Base-by-base conservation (phyloP, 495 filamentous ascomycete genomes). In the Trichoderma parareesei region DNA sequence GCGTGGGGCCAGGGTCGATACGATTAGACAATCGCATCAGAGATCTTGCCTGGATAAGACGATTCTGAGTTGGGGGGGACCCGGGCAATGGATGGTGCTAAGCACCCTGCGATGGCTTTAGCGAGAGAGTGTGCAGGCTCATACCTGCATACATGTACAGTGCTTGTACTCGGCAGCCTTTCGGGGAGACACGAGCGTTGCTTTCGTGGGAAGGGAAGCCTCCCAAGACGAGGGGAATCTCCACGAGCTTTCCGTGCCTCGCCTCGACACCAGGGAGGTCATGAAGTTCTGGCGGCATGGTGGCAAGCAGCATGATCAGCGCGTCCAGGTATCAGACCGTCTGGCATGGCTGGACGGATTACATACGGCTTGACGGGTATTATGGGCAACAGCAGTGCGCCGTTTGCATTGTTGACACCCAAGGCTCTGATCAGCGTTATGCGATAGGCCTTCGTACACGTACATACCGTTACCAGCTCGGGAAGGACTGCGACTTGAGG, bases 21-120 rank as follows among this genome's bases (percentile, higher is more conserved):
- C 53, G 53, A 57, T 57, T 57, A 57, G 53, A 57, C 53, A 57
- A 57, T 57, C 53, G 53, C 53, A 57, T 57, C 53, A 57, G 53
- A 57, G 53, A 57, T 57, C 53, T 57, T 57, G 53, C 53, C 53
- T 57, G 37, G 53, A 57, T 57, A 57, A 57, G 53, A 57, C 53
- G 53, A 57, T 57, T 57, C 53, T 57, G 53, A 27, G 53, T 57
- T 57, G 53, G 53, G 53, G 53, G 53, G 53, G 44, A 14, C 44
- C 48, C 33, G 53, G 53, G 53, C 53, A 57, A 57, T 37, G 53
- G 27, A 57, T 33, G 27, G 27, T 57, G 53, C 53, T 37, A 57
- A 27, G 27, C 53, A 57, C 27, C 53, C 27, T 57, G 53, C 53
- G 33, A 57, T 57, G 53, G 37, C 53, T 57, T 57, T 27, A 27